Evolutionary conservation across 1,284 basidiomycete species (phyloP), one percentile per base, ranked within the genome.

Genomic region (Microbotryum intermedium): DNA sequence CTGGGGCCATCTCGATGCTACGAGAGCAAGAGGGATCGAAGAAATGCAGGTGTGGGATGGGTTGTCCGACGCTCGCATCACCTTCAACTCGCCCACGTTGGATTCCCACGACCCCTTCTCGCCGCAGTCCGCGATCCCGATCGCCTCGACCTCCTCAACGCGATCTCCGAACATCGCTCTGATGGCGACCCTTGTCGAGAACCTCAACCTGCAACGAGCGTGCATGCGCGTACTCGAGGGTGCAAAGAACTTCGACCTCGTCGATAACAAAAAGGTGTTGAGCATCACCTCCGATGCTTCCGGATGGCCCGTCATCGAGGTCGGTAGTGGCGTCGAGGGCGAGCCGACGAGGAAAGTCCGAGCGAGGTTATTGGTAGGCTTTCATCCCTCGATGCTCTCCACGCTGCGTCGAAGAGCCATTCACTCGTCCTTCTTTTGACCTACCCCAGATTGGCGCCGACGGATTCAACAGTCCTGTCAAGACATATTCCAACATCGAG

Each of bases 21-120:
- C 74, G 18, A 80, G 91, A 25, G 87, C 87, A 4, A 80, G 82
- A 55, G 81, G 84, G 0, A 79, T 97, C 21, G 82, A 88, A 69
- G 84, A 89, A 67, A 90, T 97, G 84, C 84, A 92, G 63, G 84
- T 94, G 25, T 97, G 90, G 90, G 89, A 92, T 70, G 89, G 90
- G 1, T 62, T 91, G 39, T 87, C 87, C 4, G 83, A 85, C 69
- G 84, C 89, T n/a, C 79, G 87, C 20, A 85, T 91, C 57, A 76
- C 78, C 5, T 91, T 91, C 71, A 79, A 80, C 50, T 78, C 84
- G 0, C 76, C 80, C 3, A 82, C 74, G 74, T 23, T 59, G 29
- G 11, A 59, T n/a, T 2, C 53, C 23, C 11, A 34, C 71, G 70
- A 74, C 50, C 56, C 76, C 55, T 53, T 23, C 45, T 43, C 50